phyloP scores from a whole-genome alignment of 1,139 yeast species.

The Yamadazyma taylorii region DNA sequence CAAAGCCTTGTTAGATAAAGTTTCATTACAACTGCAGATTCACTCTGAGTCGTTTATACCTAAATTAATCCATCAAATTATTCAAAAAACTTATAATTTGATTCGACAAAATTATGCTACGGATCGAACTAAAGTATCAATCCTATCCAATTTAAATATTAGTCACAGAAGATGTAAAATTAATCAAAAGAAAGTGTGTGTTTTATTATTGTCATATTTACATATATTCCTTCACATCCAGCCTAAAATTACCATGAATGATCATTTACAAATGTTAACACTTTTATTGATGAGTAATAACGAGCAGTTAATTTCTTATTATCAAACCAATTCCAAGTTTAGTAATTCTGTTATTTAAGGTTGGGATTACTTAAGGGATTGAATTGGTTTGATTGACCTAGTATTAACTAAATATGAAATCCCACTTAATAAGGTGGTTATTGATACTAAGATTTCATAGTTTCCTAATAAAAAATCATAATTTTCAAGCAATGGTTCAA shows the following conservation, averaged over 20 bases:
- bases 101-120: background rate
- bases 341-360: conserved; percentile 1
- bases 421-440: conserved; percentile 80
- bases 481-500: conserved; percentile 30
- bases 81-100: background rate
- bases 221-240: conserved; percentile 1
- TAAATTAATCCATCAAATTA: background rate
- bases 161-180: background rate
- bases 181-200: background rate
- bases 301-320: conserved; percentile 2
- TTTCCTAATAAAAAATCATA: conserved; percentile 17
- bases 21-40: too few relatives aligned
- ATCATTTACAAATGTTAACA: conserved; percentile 2
- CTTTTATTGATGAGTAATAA: background rate
- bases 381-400: conserved; percentile 52
- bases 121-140: background rate
- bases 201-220: conserved; percentile 3
- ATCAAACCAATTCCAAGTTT: conserved; percentile 2
- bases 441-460: conserved; percentile 50
- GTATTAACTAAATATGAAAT: conserved; percentile 69
- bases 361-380: too few relatives aligned
- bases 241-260: background rate
- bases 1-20: background rate
- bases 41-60: background rate
- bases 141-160: background rate